Conservation (phyloP, 768 basidiomycete genomes). For the Leccinum aurantiacum region DNA sequence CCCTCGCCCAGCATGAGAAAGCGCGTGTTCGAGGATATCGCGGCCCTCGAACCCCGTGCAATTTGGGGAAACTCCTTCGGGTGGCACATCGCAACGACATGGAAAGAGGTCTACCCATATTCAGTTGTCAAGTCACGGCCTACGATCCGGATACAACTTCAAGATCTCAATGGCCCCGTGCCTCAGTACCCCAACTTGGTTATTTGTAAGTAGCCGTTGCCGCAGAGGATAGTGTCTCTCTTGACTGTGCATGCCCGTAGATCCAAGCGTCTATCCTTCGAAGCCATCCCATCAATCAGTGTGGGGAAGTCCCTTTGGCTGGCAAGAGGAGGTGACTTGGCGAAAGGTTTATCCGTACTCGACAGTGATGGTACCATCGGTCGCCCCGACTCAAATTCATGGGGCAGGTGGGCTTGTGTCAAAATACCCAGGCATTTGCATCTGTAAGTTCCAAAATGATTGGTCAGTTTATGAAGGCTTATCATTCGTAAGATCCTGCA, state of each 20-base stretch:
- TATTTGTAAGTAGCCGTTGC: slow-evolving; percentile 28
- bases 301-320: slow-evolving; percentile 24
- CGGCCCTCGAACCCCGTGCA: slow-evolving; percentile 3
- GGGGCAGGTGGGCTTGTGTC: slow-evolving; percentile 10
- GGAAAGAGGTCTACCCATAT: slow-evolving; percentile 24
- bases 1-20: slow-evolving; percentile 60
- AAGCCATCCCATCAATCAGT: not conserved
- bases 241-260: slow-evolving; percentile 23
- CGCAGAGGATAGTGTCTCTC: not conserved
- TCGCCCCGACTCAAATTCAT: slow-evolving; percentile 8
- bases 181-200: slow-evolving; percentile 29
- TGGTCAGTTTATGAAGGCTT: not conserved
- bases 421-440: slow-evolving; percentile 17
- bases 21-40: slow-evolving; percentile 38
- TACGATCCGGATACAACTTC: slow-evolving; percentile 6
- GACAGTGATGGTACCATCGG: not conserved
- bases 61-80: slow-evolving; percentile 29
- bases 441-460: slow-evolving; percentile 17
- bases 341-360: slow-evolving; percentile 19
- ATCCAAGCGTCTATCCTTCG: slow-evolving; percentile 34
- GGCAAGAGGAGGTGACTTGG: slow-evolving; percentile 18
- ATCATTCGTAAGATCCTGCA: slow-evolving; percentile 34
- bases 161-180: slow-evolving; percentile 9
- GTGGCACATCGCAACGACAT: slow-evolving; percentile 21
- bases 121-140: slow-evolving; percentile 5